These are phyloP conservation scores for Botryotinia convoluta DNA, from an alignment of 2,329 filamentous ascomycete genomes.

Conservation along the genomic window DNA sequence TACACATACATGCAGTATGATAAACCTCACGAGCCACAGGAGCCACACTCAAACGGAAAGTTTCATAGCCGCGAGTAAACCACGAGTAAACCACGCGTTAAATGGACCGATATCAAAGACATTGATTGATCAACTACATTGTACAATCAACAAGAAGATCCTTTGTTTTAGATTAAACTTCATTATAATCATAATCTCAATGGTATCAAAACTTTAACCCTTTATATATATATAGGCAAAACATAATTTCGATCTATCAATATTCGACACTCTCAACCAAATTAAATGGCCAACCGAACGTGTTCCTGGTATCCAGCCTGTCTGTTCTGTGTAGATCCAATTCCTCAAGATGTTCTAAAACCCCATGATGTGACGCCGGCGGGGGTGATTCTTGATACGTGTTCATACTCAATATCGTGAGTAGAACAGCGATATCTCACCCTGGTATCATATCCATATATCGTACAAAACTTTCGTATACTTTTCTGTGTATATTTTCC, in stretches of 20 bases:
- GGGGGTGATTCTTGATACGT: background rate
- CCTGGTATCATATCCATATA: slow-evolving; percentile 9
- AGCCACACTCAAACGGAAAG: background rate
- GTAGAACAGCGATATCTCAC: background rate
- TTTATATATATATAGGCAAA: background rate
- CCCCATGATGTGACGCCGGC: slow-evolving; percentile 1
- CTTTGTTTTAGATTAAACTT: background rate
- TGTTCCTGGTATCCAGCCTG: background rate
- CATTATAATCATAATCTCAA: background rate
- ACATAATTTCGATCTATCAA: background rate
- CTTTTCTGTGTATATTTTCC: background rate
- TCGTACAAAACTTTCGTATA: background rate
- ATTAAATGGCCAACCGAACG: background rate
- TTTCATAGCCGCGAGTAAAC: background rate
- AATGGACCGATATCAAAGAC: no score
- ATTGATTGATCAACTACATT: background rate
- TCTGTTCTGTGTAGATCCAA: background rate
- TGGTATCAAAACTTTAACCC: no score
- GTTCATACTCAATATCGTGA: background rate
- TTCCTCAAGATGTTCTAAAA: background rate
- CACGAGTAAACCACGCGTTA: background rate
- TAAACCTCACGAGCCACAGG: background rate
- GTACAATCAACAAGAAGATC: background rate
- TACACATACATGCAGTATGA: no score
- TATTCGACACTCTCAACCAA: background rate